phyloP scores from a whole-genome alignment of 768 basidiomycete species.

The Strobilomyces dryophilus region DNA sequence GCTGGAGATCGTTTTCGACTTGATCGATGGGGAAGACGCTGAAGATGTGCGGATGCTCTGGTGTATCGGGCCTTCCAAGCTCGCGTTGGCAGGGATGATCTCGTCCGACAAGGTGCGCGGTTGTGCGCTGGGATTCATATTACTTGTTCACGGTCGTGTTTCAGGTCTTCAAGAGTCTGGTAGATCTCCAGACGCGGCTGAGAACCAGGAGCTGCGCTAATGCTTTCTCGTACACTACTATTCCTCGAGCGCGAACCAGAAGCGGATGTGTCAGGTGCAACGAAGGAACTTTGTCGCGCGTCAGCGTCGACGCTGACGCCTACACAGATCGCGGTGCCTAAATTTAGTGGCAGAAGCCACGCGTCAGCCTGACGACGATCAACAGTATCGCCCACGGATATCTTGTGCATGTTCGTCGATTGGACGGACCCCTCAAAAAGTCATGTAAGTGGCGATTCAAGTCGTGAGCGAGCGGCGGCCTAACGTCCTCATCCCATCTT shows the following conservation, averaged over 20 bases:
- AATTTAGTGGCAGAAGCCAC: conserved; percentile 48
- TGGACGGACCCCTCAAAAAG: too few species aligned
- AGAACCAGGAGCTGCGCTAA: conserved; percentile 83
- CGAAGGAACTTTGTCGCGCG: too few species aligned
- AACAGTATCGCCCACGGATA: too few species aligned
- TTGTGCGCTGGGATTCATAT: neutral
- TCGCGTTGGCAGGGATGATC: conserved; percentile 74
- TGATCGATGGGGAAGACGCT: conserved; percentile 49
- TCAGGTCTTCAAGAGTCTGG: conserved; percentile 47
- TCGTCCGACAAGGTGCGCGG: conserved; percentile 60
- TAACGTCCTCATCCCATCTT: too few species aligned
- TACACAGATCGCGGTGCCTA: conserved; percentile 59
- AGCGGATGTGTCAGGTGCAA: too few species aligned
- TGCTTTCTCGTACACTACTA: conserved; percentile 32
- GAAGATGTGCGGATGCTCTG: conserved; percentile 66
- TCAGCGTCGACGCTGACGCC: too few species aligned
- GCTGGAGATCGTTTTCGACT: conserved; percentile 79
- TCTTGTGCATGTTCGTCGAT: too few species aligned
- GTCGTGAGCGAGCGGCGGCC: too few species aligned
- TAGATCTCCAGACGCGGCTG: conserved; percentile 67
- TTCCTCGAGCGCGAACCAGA: too few species aligned
- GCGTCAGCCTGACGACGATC: too few species aligned
- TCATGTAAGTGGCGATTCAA: too few species aligned
- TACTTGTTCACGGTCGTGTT: neutral
- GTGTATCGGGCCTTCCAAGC: conserved; percentile 80